Evolutionary conservation across 257 asterid genomes (phyloP).

Genomic region (Rubia yunnanensis): DNA sequence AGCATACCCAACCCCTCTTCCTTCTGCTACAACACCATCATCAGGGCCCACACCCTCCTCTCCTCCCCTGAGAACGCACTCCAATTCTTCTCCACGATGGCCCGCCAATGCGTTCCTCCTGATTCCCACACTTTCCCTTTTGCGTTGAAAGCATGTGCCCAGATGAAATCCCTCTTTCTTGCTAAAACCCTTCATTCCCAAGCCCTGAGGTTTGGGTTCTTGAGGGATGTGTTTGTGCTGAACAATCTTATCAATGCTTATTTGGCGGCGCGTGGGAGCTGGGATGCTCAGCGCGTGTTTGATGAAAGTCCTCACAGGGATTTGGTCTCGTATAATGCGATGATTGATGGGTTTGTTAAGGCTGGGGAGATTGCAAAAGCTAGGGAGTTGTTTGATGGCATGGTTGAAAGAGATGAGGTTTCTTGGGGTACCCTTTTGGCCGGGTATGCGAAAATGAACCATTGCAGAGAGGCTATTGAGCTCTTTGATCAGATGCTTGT

Average conservation of each 20-base stretch:
- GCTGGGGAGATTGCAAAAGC: slow-evolving; percentile 49
- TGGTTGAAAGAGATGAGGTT: slow-evolving; percentile 54
- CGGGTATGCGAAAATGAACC: slow-evolving; percentile 54
- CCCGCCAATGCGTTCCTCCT: slow-evolving; percentile 40
- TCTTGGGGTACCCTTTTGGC: slow-evolving; percentile 77
- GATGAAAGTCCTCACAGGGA: slow-evolving; percentile 43
- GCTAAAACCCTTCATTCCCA: slow-evolving; percentile 44
- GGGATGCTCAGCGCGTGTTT: slow-evolving; percentile 39
- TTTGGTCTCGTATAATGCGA: slow-evolving; percentile 58
- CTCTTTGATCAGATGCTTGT: slow-evolving; percentile 49
- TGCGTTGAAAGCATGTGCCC: slow-evolving; percentile 56
- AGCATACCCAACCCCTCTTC: slow-evolving; percentile 51
- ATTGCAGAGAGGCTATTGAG: slow-evolving; percentile 43
- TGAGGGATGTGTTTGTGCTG: slow-evolving; percentile 43
- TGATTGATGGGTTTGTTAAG: slow-evolving; percentile 69
- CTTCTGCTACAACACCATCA: slow-evolving; percentile 53
- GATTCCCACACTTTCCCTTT: slow-evolving; percentile 61
- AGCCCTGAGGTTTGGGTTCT: slow-evolving; percentile 47
- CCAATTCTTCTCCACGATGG: slow-evolving; percentile 38
- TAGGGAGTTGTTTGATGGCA: slow-evolving; percentile 49
- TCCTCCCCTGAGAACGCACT: slow-evolving; percentile 40
- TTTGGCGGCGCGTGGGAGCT: slow-evolving; percentile 24
- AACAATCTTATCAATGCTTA: slow-evolving; percentile 46
- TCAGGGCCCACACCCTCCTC: slow-evolving; percentile 52
- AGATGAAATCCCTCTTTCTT: slow-evolving; percentile 23